Evolutionary conservation across 768 basidiomycete species (phyloP), one percentile per base, ranked within the genome.

Genomic region (Psilocybe cyanescens): DNA sequence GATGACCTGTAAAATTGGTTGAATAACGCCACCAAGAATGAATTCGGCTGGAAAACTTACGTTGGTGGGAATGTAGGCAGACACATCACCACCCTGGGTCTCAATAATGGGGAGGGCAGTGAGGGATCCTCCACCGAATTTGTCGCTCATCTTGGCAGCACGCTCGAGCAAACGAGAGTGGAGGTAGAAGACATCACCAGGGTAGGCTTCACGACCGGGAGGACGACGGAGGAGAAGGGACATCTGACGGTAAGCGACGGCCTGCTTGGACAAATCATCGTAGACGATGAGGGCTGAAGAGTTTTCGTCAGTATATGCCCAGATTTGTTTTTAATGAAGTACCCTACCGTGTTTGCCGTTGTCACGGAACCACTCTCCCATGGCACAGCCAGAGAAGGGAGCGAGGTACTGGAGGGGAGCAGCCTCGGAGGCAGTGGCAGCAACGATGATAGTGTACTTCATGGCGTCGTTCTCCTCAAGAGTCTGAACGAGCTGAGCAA

Each of bases 341-440:
- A 28, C 69, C 88, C 57, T 71, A 91, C 91, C 96, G 79, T 99
- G 97, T 83, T 97, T 98, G 83, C 95, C 97, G 78, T 99, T 99
- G 82, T 99, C 97, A 81, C 95, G 93, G 97, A 99, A 99, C 97
- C 97, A 99, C 83, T 99, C 97, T 77, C 97, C 97, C 95, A 99
- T 99, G 72, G 97, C 97, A 80, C 95, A 97, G 66, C 97, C 97
- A 68, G 97, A 97, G 94, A 99, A 99, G 68, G 97, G 97, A 72
- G 97, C 97, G 71, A 99, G 92, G 82, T 98, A 99, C 77, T 99
- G 97, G 59, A 99, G 86, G 69, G 97, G 97, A 69, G 97, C 97
- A 71, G 97, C 97, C 83, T 99, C 97, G 29, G 96, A 98, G 59
- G 97, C 97, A 61, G 97, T 99, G 68, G 97, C 97, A 70, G 97